Evolutionary conservation across 2,329 filamentous ascomycete genomes (phyloP), one percentile per base, ranked within the genome.

Genomic region (Ramichloridium luteum): DNA sequence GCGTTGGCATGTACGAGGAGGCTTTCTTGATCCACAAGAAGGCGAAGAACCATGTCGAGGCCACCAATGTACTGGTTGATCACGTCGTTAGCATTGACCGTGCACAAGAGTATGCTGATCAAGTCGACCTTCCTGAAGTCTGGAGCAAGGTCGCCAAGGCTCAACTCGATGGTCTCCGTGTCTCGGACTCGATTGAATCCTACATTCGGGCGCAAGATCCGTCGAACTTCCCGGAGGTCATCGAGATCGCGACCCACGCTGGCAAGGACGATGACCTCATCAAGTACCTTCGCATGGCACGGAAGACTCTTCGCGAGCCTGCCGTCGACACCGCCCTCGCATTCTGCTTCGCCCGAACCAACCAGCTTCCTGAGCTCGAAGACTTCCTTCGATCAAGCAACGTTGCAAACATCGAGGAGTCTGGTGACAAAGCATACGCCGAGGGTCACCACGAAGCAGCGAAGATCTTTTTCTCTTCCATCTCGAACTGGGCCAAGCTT

Each of bases 1-100:
- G 93, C 36, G 85, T 96, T 36, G 90, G 90, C 39, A 72, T 98
- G 46, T 83, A 82, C 51, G 92, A 98, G 58, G 92, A 98, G 59
- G 90, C 90, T 2, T 94, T 98, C 47, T 84, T 94, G 62, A 90
- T 98, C 47, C 93, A 85, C 71, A 96, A 96, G 75, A 98, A 98
- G 72, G 81, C 86, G 45, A 77, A 80, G 53, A 85, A 93, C 60
- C 85, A 93, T 58, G 67, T 72, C 33, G 80, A 81, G 30, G 90
- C 92, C 16, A 81, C 82, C 47, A 80, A 88, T 43, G 90, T 98
- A 16, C 75, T 98, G 4, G 82, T 98, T 15, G 90, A 98, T 52
- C 78, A 98, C 53, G 77, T 98, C 48, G 88, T 98, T 51, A 94
- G 85, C 68, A 96, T 98, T 49, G 92, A 98, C 56, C 81, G 90